These are phyloP conservation scores for Kwoniella sp. DNA, from an alignment of 768 basidiomycete species.

Conservation along the genomic window DNA sequence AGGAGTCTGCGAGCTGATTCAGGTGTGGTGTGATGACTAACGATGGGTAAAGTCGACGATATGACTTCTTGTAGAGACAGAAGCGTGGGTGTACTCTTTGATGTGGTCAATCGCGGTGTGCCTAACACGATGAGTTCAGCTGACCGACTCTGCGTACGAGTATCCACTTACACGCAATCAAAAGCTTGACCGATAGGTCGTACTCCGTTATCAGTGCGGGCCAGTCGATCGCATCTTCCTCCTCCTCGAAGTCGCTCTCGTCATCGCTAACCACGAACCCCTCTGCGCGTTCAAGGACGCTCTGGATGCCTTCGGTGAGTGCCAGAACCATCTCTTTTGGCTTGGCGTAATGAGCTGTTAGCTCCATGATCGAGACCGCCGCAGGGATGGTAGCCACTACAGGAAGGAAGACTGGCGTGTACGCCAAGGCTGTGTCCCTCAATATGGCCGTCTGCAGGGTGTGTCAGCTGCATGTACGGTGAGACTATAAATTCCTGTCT, in stretches of 20 bases:
- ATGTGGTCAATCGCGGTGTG: slow-evolving; percentile 11
- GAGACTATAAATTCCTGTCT: neutral
- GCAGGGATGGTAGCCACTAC: neutral
- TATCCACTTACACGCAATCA: slow-evolving; percentile 10
- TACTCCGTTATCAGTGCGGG: neutral
- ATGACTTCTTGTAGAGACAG: slow-evolving; percentile 16
- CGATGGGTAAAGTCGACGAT: slow-evolving; percentile 1
- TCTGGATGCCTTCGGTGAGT: slow-evolving; percentile 20
- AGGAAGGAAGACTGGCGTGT: slow-evolving; percentile 24
- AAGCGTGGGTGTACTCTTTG: slow-evolving; percentile 28
- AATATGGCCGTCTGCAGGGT: neutral
- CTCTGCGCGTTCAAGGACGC: slow-evolving; percentile 20
- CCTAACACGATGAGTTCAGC: neutral
- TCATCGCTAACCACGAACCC: slow-evolving; percentile 25
- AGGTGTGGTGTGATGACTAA: slow-evolving; percentile 12
- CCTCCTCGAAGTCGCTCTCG: slow-evolving; percentile 5
- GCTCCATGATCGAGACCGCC: neutral
- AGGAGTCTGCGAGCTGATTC: slow-evolving; percentile 5
- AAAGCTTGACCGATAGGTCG: slow-evolving; percentile 1
- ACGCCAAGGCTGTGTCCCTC: slow-evolving; percentile 13
- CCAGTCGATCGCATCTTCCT: slow-evolving; percentile 4
- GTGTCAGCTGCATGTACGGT: neutral
- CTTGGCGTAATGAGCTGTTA: neutral
- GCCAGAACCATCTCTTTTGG: slow-evolving; percentile 28
- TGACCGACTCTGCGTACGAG: no score